Conservation (phyloP, 164 flowering plant genomes). For the Tetracentron sinense region DNA sequence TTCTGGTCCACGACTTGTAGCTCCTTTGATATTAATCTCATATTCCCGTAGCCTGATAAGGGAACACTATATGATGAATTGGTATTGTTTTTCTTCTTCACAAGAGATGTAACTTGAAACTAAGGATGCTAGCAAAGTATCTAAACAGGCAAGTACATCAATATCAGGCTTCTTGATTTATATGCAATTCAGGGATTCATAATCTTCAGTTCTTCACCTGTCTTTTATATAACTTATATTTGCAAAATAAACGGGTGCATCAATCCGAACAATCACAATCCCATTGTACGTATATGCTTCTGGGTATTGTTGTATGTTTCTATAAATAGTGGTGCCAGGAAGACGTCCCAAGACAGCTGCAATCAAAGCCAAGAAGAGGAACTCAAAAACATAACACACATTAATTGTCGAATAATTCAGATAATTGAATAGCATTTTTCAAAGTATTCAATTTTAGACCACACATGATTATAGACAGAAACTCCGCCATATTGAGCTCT, state of each 20-base stretch:
- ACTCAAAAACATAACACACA: background rate
- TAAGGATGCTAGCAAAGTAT: background rate
- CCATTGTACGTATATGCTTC: constrained; percentile 95
- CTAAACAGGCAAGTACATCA: constrained; percentile 4
- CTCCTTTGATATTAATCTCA: constrained; percentile 54
- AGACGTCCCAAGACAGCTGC: constrained; percentile 98
- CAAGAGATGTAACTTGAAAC: constrained; percentile 1
- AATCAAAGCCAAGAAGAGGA: constrained; percentile 11
- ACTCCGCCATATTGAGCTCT: too few species aligned
- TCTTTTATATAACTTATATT: constrained; percentile 91
- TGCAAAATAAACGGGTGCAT: constrained; percentile 97
- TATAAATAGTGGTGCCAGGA: constrained; percentile 91
- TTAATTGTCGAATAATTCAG: background rate
- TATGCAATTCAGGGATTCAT: constrained; percentile 9
- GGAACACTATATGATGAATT: background rate
- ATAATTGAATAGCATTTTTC: background rate
- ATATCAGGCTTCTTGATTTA: background rate
- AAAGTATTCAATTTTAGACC: background rate
- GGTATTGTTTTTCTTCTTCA: background rate
- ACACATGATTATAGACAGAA: background rate
- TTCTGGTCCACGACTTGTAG: constrained; percentile 75
- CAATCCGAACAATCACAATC: constrained; percentile 90
- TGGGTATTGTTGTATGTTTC: constrained; percentile 84
- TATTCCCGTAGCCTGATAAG: constrained; percentile 70
- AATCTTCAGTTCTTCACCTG: constrained; percentile 49